Evolutionary conservation across 2,329 filamentous ascomycete species (phyloP), one percentile per base, ranked within the genome.

Genomic region (Pyricularia sp.): DNA sequence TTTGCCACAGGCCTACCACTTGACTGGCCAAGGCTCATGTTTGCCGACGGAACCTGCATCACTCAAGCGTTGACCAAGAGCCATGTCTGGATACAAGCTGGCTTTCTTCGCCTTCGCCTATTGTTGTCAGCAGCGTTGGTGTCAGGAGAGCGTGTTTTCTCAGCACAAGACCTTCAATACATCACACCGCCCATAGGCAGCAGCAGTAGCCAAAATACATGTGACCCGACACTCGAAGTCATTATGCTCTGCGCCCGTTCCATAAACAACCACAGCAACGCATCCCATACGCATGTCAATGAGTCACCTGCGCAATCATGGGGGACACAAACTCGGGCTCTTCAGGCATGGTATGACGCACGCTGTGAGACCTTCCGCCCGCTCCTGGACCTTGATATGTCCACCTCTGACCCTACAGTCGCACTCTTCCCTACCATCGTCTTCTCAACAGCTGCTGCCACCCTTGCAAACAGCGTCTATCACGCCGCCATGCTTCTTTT

Each of bases 401-500:
- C 62, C 40, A 44, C 60, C 22, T 5, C 59, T 5, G 57, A 61
- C 31, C 31, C 30, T 2, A 65, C 65, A 8, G 68, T 69, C 8
- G 68, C 73, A 24, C 68, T 74, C 0, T 76, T 77, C 62, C 75
- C 75, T 1, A 66, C 72, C 0, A 63, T 77, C n/a, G 71, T 77
- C 22, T 77, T 76, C 68, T 77, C 77, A 4, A 78, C 77, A 61
- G 76, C 76, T 0, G 75, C 78, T 0, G 78, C 75, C 0, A 70
- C 75, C 4, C 75, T 79, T 2, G 76, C 76, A 2, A 85, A 84
- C 66, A 82, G 84, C 68, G 73, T 84, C 2, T 84, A 83, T 68
- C 83, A 85, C 67, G 82, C 82, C 0, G 80, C 81, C 2, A 81
- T 82, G 74, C 70, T 84, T 8, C 70, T 84, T 0, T 71, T 85